Conservation (phyloP, 768 basidiomycete genomes). For the Tylopilus subfusipes region DNA sequence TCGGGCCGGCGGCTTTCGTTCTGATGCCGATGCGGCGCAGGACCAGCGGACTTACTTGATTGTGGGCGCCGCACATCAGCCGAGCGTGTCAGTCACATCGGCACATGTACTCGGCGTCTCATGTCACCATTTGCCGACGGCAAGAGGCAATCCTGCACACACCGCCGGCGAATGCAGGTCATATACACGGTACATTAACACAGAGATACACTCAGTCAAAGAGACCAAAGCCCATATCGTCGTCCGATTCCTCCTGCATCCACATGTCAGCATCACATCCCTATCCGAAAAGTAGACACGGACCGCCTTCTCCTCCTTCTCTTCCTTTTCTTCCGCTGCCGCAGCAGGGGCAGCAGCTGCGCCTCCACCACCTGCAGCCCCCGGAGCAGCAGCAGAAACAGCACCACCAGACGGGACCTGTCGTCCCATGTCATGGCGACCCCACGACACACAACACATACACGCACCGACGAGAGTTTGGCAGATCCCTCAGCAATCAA, state of each 20-base stretch:
- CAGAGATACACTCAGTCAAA: conserved; percentile 66
- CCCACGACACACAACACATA: conserved; percentile 1
- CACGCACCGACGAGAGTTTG: conserved; percentile 89
- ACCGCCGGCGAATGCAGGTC: conserved; percentile 20
- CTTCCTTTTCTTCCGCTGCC: conserved; percentile 72
- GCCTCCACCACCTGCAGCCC: conserved; percentile 46
- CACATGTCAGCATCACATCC: conserved; percentile 1
- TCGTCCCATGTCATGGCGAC: conserved; percentile 3
- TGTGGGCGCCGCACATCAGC: not conserved
- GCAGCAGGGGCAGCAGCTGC: conserved; percentile 46
- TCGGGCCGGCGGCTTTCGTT: conserved; percentile 35
- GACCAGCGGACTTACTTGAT: conserved; percentile 7
- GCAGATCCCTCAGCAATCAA: conserved; percentile 89
- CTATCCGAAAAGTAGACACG: conserved; percentile 19
- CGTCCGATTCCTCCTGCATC: conserved; percentile 85
- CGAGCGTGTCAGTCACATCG: not conserved
- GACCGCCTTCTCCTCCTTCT: conserved; percentile 85
- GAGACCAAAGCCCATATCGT: conserved; percentile 99
- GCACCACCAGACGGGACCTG: conserved; percentile 92
- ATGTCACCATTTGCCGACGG: conserved; percentile 27
- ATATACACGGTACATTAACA: conserved; percentile 2
- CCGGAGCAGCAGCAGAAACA: conserved; percentile 54
- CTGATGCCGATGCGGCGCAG: conserved; percentile 24
- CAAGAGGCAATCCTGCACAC: conserved; percentile 8
- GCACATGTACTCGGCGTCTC: conserved; percentile 18